Conservation (phyloP, 2,329 filamentous ascomycete genomes). For the Chrysosporium keratinophilum region DNA sequence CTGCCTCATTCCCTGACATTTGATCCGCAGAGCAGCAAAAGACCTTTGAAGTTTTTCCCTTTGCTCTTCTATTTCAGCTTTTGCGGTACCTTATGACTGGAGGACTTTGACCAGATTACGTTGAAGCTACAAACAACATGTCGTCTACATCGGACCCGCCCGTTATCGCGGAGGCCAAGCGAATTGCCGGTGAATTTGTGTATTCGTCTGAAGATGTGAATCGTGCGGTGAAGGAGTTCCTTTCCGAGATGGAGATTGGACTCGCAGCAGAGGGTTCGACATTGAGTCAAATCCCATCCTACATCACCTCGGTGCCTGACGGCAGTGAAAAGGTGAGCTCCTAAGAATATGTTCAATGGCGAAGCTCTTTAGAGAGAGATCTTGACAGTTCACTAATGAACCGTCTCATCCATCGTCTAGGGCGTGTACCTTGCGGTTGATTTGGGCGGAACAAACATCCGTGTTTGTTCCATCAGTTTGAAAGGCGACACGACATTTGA, state of each 20-base stretch:
- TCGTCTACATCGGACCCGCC: constrained; percentile 20
- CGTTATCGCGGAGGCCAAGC: constrained; percentile 60
- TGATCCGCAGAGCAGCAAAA: no score
- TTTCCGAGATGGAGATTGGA: constrained; percentile 79
- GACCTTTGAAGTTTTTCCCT: not conserved
- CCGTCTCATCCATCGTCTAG: constrained; percentile 36
- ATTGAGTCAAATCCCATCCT: constrained; percentile 92
- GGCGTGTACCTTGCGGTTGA: constrained; percentile 94
- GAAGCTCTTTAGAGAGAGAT: not conserved
- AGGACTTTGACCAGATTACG: no score
- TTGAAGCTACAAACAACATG: constrained; percentile 5
- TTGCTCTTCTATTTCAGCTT: not conserved
- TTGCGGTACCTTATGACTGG: no score
- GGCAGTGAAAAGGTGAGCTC: constrained; percentile 79
- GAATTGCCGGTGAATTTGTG: constrained; percentile 75
- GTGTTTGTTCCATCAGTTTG: constrained; percentile 87
- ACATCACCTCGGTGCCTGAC: constrained; percentile 91
- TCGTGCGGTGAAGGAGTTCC: constrained; percentile 71
- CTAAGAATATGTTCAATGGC: constrained; percentile 4
- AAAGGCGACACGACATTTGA: constrained; percentile 94
- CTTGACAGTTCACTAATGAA: constrained; percentile 10
- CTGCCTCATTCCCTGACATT: no score
- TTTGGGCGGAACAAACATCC: constrained; percentile 96
- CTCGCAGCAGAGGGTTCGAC: constrained; percentile 66
- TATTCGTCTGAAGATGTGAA: constrained; percentile 69